Conservation (phyloP, 805 yeast genomes). For the Wickerhamomyces tratensis region DNA sequence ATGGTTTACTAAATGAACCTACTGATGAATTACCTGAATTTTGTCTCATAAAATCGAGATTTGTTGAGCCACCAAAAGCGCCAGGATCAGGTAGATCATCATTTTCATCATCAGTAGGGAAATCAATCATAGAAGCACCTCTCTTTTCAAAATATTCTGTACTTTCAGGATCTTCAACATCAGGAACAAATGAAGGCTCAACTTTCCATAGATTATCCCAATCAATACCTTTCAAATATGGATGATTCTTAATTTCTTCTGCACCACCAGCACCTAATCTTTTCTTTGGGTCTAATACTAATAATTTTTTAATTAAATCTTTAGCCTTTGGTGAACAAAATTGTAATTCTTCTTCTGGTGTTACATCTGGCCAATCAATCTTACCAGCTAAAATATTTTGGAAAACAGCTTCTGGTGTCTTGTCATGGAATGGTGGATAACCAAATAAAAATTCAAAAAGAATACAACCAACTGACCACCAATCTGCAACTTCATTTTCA, state of each 20-base stretch:
- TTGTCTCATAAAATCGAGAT: conserved; percentile 12
- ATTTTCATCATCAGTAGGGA: conserved; percentile 31
- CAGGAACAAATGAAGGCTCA: conserved; percentile 79
- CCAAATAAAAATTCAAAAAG: conserved; percentile 88
- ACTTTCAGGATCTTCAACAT: conserved; percentile 66
- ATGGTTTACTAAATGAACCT: conserved; percentile 2
- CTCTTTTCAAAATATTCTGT: conserved; percentile 88
- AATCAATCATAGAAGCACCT: conserved; percentile 70
- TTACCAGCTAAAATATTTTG: conserved; percentile 64
- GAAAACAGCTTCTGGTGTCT: conserved; percentile 72
- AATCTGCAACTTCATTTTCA: conserved; percentile 79
- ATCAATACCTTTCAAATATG: conserved; percentile 59
- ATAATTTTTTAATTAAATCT: conserved; percentile 57
- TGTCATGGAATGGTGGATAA: conserved; percentile 88
- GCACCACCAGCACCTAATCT: conserved; percentile 78
- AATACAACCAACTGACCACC: conserved; percentile 99
- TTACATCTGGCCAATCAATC: conserved; percentile 77
- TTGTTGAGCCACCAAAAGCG: conserved; percentile 19
- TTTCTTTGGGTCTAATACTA: conserved; percentile 51
- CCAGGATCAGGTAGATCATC: conserved; percentile 15
- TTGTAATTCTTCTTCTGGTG: conserved; percentile 40
- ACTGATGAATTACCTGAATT: conserved; percentile 1
- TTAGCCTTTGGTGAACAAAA: conserved; percentile 59
- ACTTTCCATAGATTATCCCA: conserved; percentile 69
- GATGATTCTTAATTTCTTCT: conserved; percentile 68